phyloP scores from a whole-genome alignment of 108 stramenopile species.

The Fragilariopsis cylindrus region DNA sequence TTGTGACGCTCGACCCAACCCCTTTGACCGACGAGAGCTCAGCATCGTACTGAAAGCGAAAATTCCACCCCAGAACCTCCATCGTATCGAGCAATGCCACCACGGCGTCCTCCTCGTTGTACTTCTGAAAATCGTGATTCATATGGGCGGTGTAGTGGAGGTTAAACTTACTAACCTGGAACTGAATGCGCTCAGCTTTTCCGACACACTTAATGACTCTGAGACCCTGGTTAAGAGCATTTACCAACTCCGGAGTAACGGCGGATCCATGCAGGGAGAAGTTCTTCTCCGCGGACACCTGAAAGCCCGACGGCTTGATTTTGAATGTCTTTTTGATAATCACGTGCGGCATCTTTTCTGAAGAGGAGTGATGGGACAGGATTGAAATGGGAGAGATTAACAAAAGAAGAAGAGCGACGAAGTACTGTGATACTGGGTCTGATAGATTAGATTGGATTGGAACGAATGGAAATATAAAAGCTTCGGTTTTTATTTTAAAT shows the following conservation, averaged over 20 bases:
- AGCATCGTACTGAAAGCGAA: conserved; percentile 45
- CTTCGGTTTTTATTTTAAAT: too few species aligned
- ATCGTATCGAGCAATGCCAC: conserved; percentile 35
- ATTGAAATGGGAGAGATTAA: too few species aligned
- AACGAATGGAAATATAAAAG: too few species aligned
- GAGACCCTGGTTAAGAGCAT: conserved; percentile 23
- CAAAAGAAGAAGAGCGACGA: too few species aligned
- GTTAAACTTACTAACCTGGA: neutral
- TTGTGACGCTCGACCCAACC: too few species aligned
- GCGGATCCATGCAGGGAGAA: conserved; percentile 29
- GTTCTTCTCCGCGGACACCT: neutral
- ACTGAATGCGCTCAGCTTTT: neutral
- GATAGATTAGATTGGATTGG: too few species aligned
- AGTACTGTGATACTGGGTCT: too few species aligned
- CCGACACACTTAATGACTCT: neutral
- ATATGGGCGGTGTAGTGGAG: conserved; percentile 30
- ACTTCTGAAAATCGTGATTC: conserved; percentile 45
- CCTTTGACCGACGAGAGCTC: conserved; percentile 19
- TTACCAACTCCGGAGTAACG: conserved; percentile 18
- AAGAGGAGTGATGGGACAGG: too few species aligned
- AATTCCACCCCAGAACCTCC: conserved; percentile 39
- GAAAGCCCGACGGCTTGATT: too few species aligned
- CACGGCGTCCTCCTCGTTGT: conserved; percentile 41
- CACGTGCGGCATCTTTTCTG: too few species aligned
- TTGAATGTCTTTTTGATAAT: too few species aligned